Base-by-base conservation (phyloP, 495 filamentous ascomycete genomes). In the Glonium stellatum region DNA sequence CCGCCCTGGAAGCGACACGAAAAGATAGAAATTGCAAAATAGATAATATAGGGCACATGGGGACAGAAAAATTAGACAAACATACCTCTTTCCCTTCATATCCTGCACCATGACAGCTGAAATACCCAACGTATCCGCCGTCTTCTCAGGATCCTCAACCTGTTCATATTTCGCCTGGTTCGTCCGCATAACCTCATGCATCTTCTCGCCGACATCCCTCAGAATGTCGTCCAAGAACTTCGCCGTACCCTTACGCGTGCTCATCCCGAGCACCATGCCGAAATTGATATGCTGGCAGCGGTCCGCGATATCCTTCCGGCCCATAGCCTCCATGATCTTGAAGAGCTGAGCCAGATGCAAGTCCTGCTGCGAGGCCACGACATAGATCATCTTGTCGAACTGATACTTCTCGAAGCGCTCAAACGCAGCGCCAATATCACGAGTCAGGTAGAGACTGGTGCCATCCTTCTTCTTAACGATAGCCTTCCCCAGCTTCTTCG, bases 351-450 rank as follows among this genome's bases (percentile, higher is more conserved):
- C 80, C 25, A 90, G 72, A 70, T 90, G 86, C n/a, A 86, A 73
- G 69, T 87, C 83, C 71, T 89, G 85, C 68, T 88, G 84, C 2
- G 77, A 75, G 8, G 83, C 82, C 58, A 89, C 82, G 21, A 89
- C 85, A 69, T 88, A 90, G 54, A 90, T 81, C 84, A 89, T 86
- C 75, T 84, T 83, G 69, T 89, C 87, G 65, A 87, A 87, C 55
- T 82, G 66, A 71, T 82, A 87, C 41, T 79, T 78, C 52, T 86
- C 76, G 56, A 79, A 75, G 58, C 87, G 79, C 72, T 87, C 82
- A 9, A 79, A 62, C 34, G 83, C 82, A 22, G 84, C 84, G 56
- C 82, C 86, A 54, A 90, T 84, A 67, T 90, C 87, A 51, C 87
- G 79, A 58, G 86, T 87, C 36, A 89, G 75, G 70, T 90, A 89